A percentile compares a stretch with the other conserved stretches of the same genome.
These are phyloP conservation scores for Diaporthe sp. DNA, from an alignment of 2,329 filamentous ascomycete genomes.

Conservation along the genomic window DNA sequence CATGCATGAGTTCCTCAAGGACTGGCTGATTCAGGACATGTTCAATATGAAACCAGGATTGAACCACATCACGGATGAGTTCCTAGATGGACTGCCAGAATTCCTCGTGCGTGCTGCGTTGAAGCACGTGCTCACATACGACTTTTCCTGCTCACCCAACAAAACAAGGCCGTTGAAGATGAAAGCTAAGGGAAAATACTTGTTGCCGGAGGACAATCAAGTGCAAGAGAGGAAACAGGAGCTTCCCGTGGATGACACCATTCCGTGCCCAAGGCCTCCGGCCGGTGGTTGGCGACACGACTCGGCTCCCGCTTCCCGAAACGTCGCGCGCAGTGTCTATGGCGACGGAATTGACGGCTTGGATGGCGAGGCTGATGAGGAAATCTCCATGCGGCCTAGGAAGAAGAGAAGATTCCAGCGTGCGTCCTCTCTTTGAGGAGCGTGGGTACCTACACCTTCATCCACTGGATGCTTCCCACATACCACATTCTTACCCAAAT, in stretches of 20 bases:
- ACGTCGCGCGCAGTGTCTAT: not conserved
- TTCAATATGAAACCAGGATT: not conserved
- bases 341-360: not conserved
- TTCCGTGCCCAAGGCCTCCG: too few relatives aligned
- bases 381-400: not conserved
- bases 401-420: not conserved
- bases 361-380: not conserved
- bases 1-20: conserved; percentile 10
- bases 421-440: not conserved
- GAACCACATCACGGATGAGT: not conserved
- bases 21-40: not conserved
- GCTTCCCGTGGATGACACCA: not conserved
- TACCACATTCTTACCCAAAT: not conserved
- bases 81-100: not conserved
- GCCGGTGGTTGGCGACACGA: too few relatives aligned
- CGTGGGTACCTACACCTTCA: not conserved
- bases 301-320: not conserved
- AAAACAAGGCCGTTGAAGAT: accelerated
- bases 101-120: not conserved
- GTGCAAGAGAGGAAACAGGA: not conserved
- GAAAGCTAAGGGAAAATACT: not conserved
- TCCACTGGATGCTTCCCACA: not conserved
- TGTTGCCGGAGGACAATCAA: not conserved
- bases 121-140: not conserved
- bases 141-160: not conserved